phyloP scores from a whole-genome alignment of 1,284 basidiomycete species.

The Tilletia indica region DNA sequence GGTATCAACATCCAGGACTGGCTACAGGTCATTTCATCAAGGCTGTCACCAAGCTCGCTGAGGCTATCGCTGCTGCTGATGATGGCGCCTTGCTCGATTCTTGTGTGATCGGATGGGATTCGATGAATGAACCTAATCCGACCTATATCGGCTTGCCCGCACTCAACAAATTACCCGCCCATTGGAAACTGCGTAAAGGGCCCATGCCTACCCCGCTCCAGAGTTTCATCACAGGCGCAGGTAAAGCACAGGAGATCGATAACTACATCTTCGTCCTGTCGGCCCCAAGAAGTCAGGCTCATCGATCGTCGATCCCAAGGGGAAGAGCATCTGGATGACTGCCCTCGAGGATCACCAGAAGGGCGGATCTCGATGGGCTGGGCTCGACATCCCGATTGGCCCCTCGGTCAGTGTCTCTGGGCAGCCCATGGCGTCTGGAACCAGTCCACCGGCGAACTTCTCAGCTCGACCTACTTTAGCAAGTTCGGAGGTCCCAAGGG shows the following conservation, averaged over 20 bases:
- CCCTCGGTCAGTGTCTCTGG: conserved; percentile 80
- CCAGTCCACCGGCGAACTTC: conserved; percentile 65
- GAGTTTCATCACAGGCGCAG: conserved; percentile 82
- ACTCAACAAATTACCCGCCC: conserved; percentile 51
- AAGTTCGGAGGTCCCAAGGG: conserved; percentile 27
- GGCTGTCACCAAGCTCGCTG: conserved; percentile 73
- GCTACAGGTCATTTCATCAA: conserved; percentile 80
- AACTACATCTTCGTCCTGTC: conserved; percentile 75
- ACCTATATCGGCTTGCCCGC: conserved; percentile 77
- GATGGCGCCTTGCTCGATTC: conserved; percentile 72
- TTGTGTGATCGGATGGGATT: conserved; percentile 94
- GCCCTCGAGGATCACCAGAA: conserved; percentile 35
- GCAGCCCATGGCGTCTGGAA: conserved; percentile 93
- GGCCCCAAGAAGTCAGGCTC: conserved; percentile 74
- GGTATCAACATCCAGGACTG: conserved; percentile 91
- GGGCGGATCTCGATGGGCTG: conserved; percentile 66
- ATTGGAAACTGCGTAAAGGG: conserved; percentile 68
- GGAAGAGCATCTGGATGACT: conserved; percentile 57
- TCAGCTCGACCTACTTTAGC: conserved; percentile 77
- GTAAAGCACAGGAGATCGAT: conserved; percentile 77
- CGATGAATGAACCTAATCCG: conserved; percentile 88
- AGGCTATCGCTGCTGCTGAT: conserved; percentile 67
- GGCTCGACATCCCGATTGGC: conserved; percentile 74
- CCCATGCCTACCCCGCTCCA: conserved; percentile 82
- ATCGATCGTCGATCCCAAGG: conserved; percentile 79